These are phyloP conservation scores for Cercospora sp. DNA, from an alignment of 2,329 filamentous ascomycete genomes.

Conservation along the genomic window DNA sequence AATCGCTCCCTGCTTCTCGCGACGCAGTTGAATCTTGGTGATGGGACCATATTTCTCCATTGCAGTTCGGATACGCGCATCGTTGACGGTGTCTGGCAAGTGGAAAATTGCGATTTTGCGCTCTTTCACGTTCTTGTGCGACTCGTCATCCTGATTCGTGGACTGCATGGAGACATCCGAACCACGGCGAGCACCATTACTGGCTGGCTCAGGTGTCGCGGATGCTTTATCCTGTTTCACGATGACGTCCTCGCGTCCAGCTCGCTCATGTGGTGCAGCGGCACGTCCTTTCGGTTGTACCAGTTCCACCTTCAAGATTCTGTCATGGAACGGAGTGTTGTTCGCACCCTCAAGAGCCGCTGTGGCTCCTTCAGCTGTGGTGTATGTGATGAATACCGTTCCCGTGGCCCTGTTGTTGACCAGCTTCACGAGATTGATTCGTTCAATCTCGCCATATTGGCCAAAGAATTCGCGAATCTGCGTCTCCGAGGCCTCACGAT, in stretches of 20 bases:
- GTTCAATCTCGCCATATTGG: slow-evolving; percentile 73
- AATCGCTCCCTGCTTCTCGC: slow-evolving; percentile 80
- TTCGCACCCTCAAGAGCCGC: slow-evolving; percentile 39
- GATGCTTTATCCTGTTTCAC: slow-evolving; percentile 31
- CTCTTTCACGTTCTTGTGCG: slow-evolving; percentile 44
- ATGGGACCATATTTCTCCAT: slow-evolving; percentile 71
- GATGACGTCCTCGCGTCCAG: slow-evolving; percentile 36
- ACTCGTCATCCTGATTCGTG: slow-evolving; percentile 22
- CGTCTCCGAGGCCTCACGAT: slow-evolving; percentile 68
- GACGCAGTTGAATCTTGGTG: slow-evolving; percentile 74
- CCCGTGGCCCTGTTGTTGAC: slow-evolving; percentile 71
- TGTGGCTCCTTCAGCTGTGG: slow-evolving; percentile 51
- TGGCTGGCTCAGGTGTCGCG: slow-evolving; percentile 31
- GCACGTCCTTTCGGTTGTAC: slow-evolving; percentile 33
- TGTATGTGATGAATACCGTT: slow-evolving; percentile 77
- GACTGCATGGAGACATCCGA: slow-evolving; percentile 37
- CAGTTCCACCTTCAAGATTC: slow-evolving; percentile 40
- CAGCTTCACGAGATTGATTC: slow-evolving; percentile 69
- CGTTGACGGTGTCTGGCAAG: slow-evolving; percentile 88
- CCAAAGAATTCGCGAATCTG: slow-evolving; percentile 72
- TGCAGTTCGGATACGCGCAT: slow-evolving; percentile 73
- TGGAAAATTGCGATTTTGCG: slow-evolving; percentile 81
- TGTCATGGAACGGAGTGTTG: slow-evolving; percentile 38
- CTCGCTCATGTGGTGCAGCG: slow-evolving; percentile 35
- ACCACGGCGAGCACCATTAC: slow-evolving; percentile 29